These are phyloP conservation scores for Ophiostoma pallidulum DNA, from an alignment of 2,329 filamentous ascomycete genomes.

Conservation along the genomic window DNA sequence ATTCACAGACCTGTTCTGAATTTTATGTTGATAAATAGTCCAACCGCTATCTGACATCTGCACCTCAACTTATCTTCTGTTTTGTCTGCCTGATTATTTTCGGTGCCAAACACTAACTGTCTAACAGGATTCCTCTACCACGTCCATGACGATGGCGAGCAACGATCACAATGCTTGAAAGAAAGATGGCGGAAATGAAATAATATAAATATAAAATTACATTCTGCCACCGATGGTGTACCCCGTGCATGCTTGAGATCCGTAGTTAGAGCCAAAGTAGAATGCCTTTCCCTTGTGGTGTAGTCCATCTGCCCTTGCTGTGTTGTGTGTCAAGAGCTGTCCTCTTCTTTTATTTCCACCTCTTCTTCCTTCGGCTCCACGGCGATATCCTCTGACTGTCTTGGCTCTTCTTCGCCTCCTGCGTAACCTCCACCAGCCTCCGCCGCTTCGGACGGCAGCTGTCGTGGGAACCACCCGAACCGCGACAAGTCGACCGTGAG, in stretches of 20 bases:
- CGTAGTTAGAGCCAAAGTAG: not conserved
- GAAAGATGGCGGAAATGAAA: too few species aligned
- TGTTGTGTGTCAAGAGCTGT: not conserved
- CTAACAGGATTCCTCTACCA: too few species aligned
- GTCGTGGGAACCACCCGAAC: slow-evolving; percentile 47
- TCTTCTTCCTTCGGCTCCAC: slow-evolving; percentile 5
- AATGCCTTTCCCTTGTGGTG: too few species aligned
- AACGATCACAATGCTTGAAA: too few species aligned
- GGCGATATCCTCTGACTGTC: slow-evolving; percentile 18
- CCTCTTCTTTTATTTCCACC: slow-evolving; percentile 1
- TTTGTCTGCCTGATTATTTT: slow-evolving; percentile 1
- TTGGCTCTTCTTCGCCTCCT: slow-evolving; percentile 17
- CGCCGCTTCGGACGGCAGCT: slow-evolving; percentile 35
- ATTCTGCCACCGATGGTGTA: too few species aligned
- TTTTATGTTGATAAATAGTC: slow-evolving; percentile 62
- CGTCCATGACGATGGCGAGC: too few species aligned
- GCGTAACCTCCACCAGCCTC: slow-evolving; percentile 18
- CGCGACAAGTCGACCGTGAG: slow-evolving; percentile 40
- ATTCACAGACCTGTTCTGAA: slow-evolving; percentile 85
- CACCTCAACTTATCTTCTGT: not conserved
- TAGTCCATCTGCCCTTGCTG: too few species aligned
- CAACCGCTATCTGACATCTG: slow-evolving; percentile 69
- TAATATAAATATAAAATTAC: too few species aligned
- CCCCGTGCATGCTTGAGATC: not conserved
- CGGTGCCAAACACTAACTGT: not conserved